These are phyloP conservation scores for Ceratocystis ficicola DNA, from an alignment of 2,329 filamentous ascomycete species.

Conservation along the genomic window DNA sequence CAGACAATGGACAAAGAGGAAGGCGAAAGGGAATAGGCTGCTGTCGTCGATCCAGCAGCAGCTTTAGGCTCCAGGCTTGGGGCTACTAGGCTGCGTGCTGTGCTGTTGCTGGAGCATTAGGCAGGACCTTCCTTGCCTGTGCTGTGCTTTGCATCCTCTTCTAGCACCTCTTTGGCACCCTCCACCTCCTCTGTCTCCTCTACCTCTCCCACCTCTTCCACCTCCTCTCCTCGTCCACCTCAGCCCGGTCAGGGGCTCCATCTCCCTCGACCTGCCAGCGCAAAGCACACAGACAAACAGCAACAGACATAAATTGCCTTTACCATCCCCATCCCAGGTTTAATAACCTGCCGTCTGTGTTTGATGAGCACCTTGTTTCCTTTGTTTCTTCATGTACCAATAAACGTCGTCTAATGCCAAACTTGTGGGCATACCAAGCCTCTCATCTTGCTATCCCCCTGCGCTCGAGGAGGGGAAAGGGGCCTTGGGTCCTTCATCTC, in stretches of 20 bases:
- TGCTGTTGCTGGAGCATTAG: too few relatives aligned
- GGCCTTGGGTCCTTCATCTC: too few relatives aligned
- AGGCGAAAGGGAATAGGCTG: neutral
- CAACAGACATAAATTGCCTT: neutral
- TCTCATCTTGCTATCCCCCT: neutral
- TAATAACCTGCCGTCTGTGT: slow-evolving; percentile 8
- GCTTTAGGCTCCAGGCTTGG: too few relatives aligned
- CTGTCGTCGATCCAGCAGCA: too few relatives aligned
- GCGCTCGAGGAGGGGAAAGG: too few relatives aligned
- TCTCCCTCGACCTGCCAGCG: neutral
- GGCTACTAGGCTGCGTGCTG: too few relatives aligned
- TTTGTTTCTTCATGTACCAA: neutral
- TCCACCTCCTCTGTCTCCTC: too few relatives aligned
- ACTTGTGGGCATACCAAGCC: neutral
- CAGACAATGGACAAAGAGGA: neutral
- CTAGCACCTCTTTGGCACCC: neutral
- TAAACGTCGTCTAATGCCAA: slow-evolving; percentile 9
- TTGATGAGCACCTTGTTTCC: slow-evolving; percentile 4
- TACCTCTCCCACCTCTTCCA: neutral
- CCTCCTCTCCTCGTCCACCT: neutral
- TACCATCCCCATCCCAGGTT: neutral
- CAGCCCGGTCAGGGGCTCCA: neutral
- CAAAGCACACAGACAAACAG: neutral
- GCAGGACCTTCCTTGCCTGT: neutral
- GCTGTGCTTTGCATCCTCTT: neutral